Evolutionary conservation across 495 filamentous ascomycete genomes (phyloP).

Genomic region (Aspergillus indologenus): DNA sequence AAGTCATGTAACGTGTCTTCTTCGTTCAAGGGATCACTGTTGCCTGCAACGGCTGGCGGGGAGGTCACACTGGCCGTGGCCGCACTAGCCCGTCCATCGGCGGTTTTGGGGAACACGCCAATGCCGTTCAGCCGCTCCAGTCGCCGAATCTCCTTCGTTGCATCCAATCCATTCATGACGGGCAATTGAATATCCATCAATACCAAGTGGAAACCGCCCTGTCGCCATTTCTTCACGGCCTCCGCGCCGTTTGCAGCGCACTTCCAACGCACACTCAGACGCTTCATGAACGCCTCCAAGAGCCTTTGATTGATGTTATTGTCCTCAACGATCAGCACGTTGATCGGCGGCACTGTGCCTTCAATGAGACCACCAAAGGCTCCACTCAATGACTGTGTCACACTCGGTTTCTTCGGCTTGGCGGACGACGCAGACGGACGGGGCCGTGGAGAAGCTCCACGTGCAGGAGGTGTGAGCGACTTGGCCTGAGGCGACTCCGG

Average conservation of each 20-base stretch:
- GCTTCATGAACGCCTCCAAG: constrained; percentile 92
- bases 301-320: constrained; percentile 95
- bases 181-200: constrained; percentile 98
- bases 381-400: constrained; percentile 21
- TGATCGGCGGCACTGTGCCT: constrained; percentile 89
- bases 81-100: constrained; percentile 38
- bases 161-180: constrained; percentile 93
- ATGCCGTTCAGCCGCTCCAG: constrained; percentile 87
- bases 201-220: constrained; percentile 94
- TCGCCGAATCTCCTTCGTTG: constrained; percentile 93
- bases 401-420: constrained; percentile 48
- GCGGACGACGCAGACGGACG: constrained; percentile 25
- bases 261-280: constrained; percentile 96
- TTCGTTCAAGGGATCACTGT: constrained; percentile 36
- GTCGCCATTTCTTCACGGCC: constrained; percentile 88
- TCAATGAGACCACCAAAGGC: constrained; percentile 66
- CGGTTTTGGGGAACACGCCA: constrained; percentile 71
- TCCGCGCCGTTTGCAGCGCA: constrained; percentile 92
- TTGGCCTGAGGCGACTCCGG: constrained; percentile 39
- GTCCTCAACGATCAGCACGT: constrained; percentile 96
- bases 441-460: constrained; percentile 39
- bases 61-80: constrained; percentile 29
- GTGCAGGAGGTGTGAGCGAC: constrained; percentile 35
- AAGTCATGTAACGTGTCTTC: constrained; percentile 65
- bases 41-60: constrained; percentile 24